These are phyloP conservation scores for Plectosphaerella sp. DNA, from an alignment of 2,329 filamentous ascomycete species.

Conservation along the genomic window DNA sequence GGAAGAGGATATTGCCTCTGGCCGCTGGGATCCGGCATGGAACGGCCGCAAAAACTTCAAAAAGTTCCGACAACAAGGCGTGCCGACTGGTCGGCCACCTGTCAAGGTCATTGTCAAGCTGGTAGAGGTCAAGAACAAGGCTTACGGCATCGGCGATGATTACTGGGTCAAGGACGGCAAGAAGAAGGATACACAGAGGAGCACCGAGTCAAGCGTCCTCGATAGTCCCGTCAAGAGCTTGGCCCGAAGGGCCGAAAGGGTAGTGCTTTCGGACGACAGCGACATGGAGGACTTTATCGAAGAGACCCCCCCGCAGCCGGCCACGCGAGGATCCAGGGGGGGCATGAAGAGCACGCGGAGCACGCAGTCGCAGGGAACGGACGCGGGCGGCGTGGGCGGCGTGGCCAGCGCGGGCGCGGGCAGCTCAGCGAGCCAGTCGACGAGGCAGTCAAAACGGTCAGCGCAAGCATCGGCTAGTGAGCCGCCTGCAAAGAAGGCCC, in stretches of 20 bases:
- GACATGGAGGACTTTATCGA: conserved; percentile 21
- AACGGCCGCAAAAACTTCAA: conserved; percentile 97
- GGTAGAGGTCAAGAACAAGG: conserved; percentile 66
- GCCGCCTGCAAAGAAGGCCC: conserved; percentile 2
- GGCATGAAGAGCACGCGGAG: conserved; percentile 8
- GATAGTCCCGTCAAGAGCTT: neutral
- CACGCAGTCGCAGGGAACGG: conserved; percentile 12
- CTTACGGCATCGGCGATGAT: conserved; percentile 69
- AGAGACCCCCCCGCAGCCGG: neutral
- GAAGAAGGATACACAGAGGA: conserved; percentile 19
- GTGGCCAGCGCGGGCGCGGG: too few species aligned
- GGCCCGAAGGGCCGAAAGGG: conserved; percentile 8
- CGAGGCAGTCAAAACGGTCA: conserved; percentile 13
- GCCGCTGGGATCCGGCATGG: conserved; percentile 82
- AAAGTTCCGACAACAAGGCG: conserved; percentile 65
- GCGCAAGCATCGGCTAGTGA: conserved; percentile 13
- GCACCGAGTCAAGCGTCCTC: conserved; percentile 11
- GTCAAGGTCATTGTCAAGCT: conserved; percentile 62
- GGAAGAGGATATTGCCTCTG: conserved; percentile 48
- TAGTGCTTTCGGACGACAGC: conserved; percentile 31
- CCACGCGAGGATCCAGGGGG: neutral
- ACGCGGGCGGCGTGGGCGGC: too few species aligned
- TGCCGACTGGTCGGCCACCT: conserved; percentile 33
- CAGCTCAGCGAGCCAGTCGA: neutral
- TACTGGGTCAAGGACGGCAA: conserved; percentile 65